phyloP scores from a whole-genome alignment of 352 stramenopile genomes.

The Blastocystis sp. region DNA sequence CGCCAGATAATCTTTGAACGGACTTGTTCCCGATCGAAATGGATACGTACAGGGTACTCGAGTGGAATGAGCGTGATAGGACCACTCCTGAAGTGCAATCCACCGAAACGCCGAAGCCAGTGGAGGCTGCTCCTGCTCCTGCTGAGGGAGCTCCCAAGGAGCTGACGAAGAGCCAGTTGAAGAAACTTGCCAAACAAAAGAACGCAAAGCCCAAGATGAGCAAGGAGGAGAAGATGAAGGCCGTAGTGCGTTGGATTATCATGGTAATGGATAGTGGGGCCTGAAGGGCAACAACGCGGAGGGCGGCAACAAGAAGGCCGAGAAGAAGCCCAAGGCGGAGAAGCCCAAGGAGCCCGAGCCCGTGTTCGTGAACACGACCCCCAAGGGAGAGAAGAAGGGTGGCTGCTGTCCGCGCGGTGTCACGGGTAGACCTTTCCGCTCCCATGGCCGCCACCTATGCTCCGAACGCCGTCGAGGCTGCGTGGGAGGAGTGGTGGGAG shows the following conservation, averaged over 20 bases:
- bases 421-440: slow-evolving; percentile 76
- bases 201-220: slow-evolving; percentile 79
- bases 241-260: slow-evolving; percentile 73
- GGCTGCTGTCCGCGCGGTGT: neutral
- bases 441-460: slow-evolving; percentile 90
- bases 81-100: slow-evolving; percentile 1
- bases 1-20: neutral
- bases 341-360: slow-evolving; percentile 73
- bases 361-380: slow-evolving; percentile 87
- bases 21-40: slow-evolving; percentile 4
- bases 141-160: slow-evolving; percentile 72
- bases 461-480: slow-evolving; percentile 89
- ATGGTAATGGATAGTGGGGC: slow-evolving; percentile 66
- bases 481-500: slow-evolving; percentile 99
- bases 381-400: slow-evolving; percentile 89
- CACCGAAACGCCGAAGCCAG: neutral
- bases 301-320: slow-evolving; percentile 81
- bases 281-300: slow-evolving; percentile 76
- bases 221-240: slow-evolving; percentile 72
- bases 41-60: neutral
- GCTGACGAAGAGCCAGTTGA: slow-evolving; percentile 90
- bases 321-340: slow-evolving; percentile 77
- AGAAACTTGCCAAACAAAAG: slow-evolving; percentile 88
- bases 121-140: slow-evolving; percentile 2
- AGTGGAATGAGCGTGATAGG: neutral